A percentile compares a stretch with the other conserved stretches of the same genome.
phyloP scores from a whole-genome alignment of 441 rosid genomes.

The Sinapis alba region DNA sequence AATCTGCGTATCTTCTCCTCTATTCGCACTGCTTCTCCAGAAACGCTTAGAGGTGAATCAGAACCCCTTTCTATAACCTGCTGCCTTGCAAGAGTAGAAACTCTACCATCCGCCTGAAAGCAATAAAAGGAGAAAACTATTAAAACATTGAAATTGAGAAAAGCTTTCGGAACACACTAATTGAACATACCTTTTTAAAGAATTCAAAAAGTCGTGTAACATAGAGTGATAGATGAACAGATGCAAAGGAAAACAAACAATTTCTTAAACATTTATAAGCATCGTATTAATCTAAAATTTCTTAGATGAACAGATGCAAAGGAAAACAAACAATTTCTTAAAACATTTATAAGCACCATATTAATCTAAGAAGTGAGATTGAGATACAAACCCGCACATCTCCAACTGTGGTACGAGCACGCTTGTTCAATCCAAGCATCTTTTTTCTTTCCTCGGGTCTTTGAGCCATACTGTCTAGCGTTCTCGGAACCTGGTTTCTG shows the following conservation, averaged over 20 bases:
- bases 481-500: slow-evolving; percentile 58
- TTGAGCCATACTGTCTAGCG: slow-evolving; percentile 48
- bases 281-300: too few relatives aligned
- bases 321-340: background rate
- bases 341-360: background rate
- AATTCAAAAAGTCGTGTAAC: background rate
- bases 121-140: slow-evolving; percentile 20
- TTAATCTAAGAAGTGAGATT: slow-evolving; percentile 20
- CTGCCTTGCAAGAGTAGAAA: slow-evolving; percentile 51
- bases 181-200: slow-evolving; percentile 9
- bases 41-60: slow-evolving; percentile 58
- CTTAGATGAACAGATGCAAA: background rate
- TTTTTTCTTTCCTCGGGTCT: slow-evolving; percentile 63
- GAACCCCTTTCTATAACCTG: slow-evolving; percentile 60
- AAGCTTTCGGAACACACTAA: slow-evolving; percentile 2
- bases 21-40: slow-evolving; percentile 53
- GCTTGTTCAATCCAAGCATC: slow-evolving; percentile 60
- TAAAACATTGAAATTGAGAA: slow-evolving; percentile 18
- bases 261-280: background rate
- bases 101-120: slow-evolving; percentile 63
- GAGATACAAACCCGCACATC: slow-evolving; percentile 64
- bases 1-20: slow-evolving; percentile 85
- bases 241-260: background rate
- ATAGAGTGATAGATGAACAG: background rate
- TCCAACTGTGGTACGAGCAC: slow-evolving; percentile 54